These are phyloP conservation scores for Suillus plorans DNA, from an alignment of 768 basidiomycete species.

Conservation along the genomic window DNA sequence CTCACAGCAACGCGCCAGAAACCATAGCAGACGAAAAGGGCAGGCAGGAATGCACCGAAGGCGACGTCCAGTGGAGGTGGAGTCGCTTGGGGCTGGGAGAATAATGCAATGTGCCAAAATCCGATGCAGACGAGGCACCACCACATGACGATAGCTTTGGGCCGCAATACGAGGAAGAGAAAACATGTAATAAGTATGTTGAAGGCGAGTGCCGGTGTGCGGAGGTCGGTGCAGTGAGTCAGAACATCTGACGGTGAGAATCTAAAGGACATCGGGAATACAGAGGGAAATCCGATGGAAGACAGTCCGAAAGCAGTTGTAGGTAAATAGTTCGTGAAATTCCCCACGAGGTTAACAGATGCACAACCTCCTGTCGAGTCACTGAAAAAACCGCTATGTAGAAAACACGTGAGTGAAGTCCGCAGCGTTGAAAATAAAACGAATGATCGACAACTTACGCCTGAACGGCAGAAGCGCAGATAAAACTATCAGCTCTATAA, in stretches of 20 bases:
- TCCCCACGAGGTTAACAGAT: conserved; percentile 64
- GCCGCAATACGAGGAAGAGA: conserved; percentile 73
- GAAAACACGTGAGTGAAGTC: conserved; percentile 12
- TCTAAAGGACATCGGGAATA: conserved; percentile 71
- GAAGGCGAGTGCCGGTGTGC: conserved; percentile 67
- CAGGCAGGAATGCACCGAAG: conserved; percentile 76
- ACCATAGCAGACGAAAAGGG: conserved; percentile 73
- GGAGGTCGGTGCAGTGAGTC: conserved; percentile 68
- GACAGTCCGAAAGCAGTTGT: conserved; percentile 58
- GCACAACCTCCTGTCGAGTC: conserved; percentile 76
- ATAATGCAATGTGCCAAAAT: conserved; percentile 82
- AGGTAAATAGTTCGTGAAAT: conserved; percentile 69
- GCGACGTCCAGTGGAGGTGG: conserved; percentile 73
- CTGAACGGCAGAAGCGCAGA: conserved; percentile 83
- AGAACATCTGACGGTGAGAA: conserved; percentile 50
- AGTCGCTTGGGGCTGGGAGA: conserved; percentile 66
- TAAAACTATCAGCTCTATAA: conserved; percentile 82
- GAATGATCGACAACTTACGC: conserved; percentile 47
- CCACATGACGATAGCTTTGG: conserved; percentile 63
- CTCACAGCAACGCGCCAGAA: conserved; percentile 79
- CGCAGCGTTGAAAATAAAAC: not conserved
- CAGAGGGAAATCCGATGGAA: conserved; percentile 71
- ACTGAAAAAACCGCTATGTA: conserved; percentile 58
- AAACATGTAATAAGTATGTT: conserved; percentile 67
- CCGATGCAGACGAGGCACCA: conserved; percentile 83